Evolutionary conservation across 306 rosid species (phyloP), one percentile per base, ranked within the genome.

Genomic region (Glycyrrhiza uralensis): DNA sequence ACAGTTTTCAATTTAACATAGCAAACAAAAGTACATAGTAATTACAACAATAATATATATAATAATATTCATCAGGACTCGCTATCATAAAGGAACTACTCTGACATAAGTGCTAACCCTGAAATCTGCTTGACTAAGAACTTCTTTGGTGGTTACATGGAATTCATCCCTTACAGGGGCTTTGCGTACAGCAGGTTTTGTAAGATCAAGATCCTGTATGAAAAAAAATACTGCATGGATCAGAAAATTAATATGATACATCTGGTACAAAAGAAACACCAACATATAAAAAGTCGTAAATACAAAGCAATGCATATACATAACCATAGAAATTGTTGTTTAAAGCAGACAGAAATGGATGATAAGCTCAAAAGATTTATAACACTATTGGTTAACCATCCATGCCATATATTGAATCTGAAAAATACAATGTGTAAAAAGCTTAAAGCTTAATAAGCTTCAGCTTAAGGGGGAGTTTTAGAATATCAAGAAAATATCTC

Each of bases 61-160:
- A 44, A 57, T 15, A 44, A 49, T 41, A 65, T 11, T 11, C 51
- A 32, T 23, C 49, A 8, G 28, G 47, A 41, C 23, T 14, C 28
- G 1, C 39, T 6, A 61, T 41, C 63, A 46, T 28, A 74, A 33
- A 63, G 47, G 66, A 75, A 78, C 38, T 63, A 67, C 24, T 72
- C 44, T 17, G 32, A 63, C 41, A 22, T 0, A 56, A 78, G 69
- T 65, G 67, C 84, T 57, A 9, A 83, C 86, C 86, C 86, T 79
- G 75, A 83, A 83, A 83, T 83, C 84, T 49, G 86, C 86, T 65
- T 83, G 73, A 69, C 56, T 70, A 20, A 83, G 86, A 64, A 75
- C 86, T 79, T 83, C 86, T 69, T 79, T 80, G 38, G 86, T 83
- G 63, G 86, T 79, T 58, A 79, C 83, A 29, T 1, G 7, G 46